Conservation (phyloP, 257 asterid species). For the Euphrasia confusa region DNA sequence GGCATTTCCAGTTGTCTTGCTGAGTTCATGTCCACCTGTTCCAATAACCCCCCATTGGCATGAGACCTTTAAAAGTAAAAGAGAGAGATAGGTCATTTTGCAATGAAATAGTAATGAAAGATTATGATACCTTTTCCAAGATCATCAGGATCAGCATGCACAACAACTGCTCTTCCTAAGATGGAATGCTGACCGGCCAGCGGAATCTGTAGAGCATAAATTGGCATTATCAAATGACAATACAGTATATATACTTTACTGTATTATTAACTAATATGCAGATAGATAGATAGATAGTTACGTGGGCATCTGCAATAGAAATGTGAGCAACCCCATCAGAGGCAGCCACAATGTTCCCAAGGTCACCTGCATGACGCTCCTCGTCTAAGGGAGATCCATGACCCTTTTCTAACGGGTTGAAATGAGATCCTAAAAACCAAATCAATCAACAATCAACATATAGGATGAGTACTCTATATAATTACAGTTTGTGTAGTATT, state of each 20-base stretch:
- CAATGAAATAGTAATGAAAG: background rate
- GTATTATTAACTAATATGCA: too few relatives aligned
- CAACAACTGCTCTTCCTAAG: conserved; percentile 88
- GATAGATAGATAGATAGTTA: conserved; percentile 12
- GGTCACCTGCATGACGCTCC: conserved; percentile 80
- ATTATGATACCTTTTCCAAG: conserved; percentile 67
- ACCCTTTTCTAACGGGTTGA: conserved; percentile 68
- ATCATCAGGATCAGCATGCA: conserved; percentile 95
- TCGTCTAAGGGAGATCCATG: conserved; percentile 84
- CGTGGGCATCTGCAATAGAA: conserved; percentile 62
- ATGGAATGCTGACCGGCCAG: conserved; percentile 73
- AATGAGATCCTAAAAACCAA: conserved; percentile 68
- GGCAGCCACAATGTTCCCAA: conserved; percentile 78
- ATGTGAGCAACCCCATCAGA: conserved; percentile 73
- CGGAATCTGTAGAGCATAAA: conserved; percentile 41
- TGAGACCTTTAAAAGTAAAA: background rate
- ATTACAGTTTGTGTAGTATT: background rate
- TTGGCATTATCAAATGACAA: too few relatives aligned
- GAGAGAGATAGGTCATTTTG: background rate
- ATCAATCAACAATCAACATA: background rate
- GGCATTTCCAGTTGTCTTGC: conserved; percentile 85
- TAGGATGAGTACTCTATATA: too few relatives aligned
- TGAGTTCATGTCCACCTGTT: conserved; percentile 91
- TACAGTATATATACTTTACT: too few relatives aligned
- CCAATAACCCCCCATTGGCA: conserved; percentile 3